Conservation (phyloP, 345 rosid species). For the Microcos paniculata region DNA sequence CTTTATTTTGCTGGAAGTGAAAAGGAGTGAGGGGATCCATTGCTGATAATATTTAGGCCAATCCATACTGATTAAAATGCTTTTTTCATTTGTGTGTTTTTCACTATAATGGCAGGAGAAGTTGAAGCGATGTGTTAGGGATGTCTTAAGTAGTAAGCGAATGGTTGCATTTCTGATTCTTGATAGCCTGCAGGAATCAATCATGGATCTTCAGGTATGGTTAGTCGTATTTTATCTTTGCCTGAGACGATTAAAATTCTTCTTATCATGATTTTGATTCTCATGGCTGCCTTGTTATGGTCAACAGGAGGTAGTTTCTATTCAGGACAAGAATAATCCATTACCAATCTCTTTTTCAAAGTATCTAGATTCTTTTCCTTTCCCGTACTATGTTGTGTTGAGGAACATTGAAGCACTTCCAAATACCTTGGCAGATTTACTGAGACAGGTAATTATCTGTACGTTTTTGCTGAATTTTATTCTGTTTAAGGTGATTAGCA, state of each 20-base stretch:
- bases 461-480: neutral
- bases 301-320: slow-evolving; percentile 51
- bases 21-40: neutral
- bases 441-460: slow-evolving; percentile 80
- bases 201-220: slow-evolving; percentile 63
- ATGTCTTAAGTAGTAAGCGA: slow-evolving; percentile 67
- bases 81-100: neutral
- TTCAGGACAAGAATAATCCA: slow-evolving; percentile 37
- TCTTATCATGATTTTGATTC: neutral
- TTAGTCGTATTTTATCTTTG: neutral
- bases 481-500: neutral
- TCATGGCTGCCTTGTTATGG: neutral
- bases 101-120: slow-evolving; percentile 43
- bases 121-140: slow-evolving; percentile 69
- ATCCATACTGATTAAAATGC: neutral
- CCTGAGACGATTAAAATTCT: neutral
- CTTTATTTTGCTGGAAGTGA: neutral
- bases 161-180: slow-evolving; percentile 91
- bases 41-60: neutral
- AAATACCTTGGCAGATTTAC: slow-evolving; percentile 72
- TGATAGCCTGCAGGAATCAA: slow-evolving; percentile 68
- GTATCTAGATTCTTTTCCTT: slow-evolving; percentile 89
- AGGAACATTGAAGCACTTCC: slow-evolving; percentile 84
- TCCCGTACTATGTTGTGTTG: slow-evolving; percentile 81
- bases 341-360: slow-evolving; percentile 27